These are phyloP conservation scores for Larix kaempferi DNA, from an alignment of 75 land plant species.

Conservation along the genomic window DNA sequence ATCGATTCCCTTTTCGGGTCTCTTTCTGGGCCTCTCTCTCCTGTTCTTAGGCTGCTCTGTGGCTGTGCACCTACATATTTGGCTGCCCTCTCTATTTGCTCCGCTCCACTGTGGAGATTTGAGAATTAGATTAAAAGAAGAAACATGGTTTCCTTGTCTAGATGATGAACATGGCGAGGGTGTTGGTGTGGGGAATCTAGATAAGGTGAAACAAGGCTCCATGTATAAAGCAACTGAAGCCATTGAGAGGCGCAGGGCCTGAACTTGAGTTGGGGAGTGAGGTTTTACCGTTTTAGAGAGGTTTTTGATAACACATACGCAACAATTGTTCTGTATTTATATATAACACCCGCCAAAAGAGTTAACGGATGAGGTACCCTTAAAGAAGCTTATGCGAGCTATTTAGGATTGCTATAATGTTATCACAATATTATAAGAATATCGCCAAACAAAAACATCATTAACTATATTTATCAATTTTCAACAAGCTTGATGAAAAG, in stretches of 20 bases:
- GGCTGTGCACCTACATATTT: conserved; percentile 6
- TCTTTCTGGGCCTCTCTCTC: background rate
- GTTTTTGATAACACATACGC: background rate
- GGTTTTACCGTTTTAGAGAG: conserved; percentile 2
- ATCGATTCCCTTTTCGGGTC: conserved; percentile 27
- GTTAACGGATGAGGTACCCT: too few species aligned
- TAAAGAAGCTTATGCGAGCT: too few species aligned
- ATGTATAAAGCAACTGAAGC: background rate
- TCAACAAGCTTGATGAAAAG: too few species aligned
- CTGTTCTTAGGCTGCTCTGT: background rate
- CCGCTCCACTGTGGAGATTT: background rate
- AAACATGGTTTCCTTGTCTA: background rate
- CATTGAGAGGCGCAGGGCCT: background rate
- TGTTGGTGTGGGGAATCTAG: background rate
- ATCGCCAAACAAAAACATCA: too few species aligned
- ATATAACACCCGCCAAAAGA: too few species aligned
- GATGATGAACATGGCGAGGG: background rate
- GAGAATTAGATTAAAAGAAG: background rate
- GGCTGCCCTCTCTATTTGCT: background rate
- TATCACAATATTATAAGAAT: too few species aligned
- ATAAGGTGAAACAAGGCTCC: background rate
- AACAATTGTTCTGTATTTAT: too few species aligned
- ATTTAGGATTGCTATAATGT: too few species aligned
- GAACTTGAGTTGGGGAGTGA: background rate
- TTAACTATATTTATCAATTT: too few species aligned